Evolutionary conservation across 1,284 basidiomycete species (phyloP), one percentile per base, ranked within the genome.

Genomic region (Ustilago hordei): DNA sequence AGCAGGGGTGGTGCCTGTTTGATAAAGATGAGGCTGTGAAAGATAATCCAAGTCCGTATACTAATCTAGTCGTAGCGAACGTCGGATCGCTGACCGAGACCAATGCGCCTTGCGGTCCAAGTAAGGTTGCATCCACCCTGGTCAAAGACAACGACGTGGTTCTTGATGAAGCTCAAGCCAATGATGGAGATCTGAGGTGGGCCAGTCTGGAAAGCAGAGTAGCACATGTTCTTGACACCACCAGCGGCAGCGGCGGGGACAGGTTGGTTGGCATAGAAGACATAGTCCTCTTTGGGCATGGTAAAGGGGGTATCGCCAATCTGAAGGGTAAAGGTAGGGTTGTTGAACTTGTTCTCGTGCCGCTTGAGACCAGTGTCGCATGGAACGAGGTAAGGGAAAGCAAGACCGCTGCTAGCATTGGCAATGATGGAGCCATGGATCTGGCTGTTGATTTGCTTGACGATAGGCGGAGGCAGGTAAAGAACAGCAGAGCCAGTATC

Each of bases 81-180:
- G 56, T 80, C 78, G 23, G 31, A 64, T 19, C 78, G 59, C 36
- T 65, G 58, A 31, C 70, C 78, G 35, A 80, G 55, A 19, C 78
- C 78, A 19, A 80, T 74, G 17, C 78, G 64, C 8, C 78, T 53
- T 35, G 72, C 61, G 12, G 67, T 48, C 19, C 56, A 41, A 53
- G 69, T 67, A n/a, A 68, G 57, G 55, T 69, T 60, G 34, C 39
- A 53, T 56, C 71, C 71, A 41, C 78, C 78, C 60, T 74, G 75
- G 59, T 81, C 77, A 31, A 79, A 64, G 17, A 75, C 75, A 23
- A 81, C 58, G 50, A 78, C 69, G 64, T 79, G 77, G 61, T 80
- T 80, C 76, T 80, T 80, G 72, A 81, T 74, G 48, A 80, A 81
- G 66, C 71, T 76, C 53, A 74, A 55, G 23, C 80, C 80, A 34